Evolutionary conservation across 1,139 yeast species (phyloP), one percentile per base, ranked within the genome.

Genomic region (Insectozyma bohioensis): DNA sequence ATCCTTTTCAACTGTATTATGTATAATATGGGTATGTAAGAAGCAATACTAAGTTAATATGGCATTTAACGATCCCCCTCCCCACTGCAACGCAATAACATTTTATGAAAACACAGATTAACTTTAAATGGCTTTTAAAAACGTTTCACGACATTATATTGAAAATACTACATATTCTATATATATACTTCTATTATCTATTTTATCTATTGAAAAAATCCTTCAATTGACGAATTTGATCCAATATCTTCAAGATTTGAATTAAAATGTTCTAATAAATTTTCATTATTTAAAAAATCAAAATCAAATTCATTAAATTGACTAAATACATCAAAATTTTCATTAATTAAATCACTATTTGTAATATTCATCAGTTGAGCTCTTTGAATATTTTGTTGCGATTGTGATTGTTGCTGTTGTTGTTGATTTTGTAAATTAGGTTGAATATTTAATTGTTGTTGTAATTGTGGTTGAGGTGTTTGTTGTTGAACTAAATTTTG

Each of bases 241-340:
- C 19, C 19, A 17, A 26, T 5, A 11, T 33, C 12, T 43, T 28
- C 25, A 13, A 24, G 9, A 26, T 17, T 5, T 10, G 26, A 15
- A 16, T 35, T 34, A 28, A 40, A 41, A 27, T 38, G 44, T 23
- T 36, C 52, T 31, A 56, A 43, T 26, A 58, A 43, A 16, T 40
- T 41, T 16, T 61, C 62, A 36, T 58, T 63, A 26, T 53, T 54
- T 25, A 64, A 47, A 34, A 63, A 56, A 29, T 63, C 69, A 31
- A 64, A 54, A 38, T 63, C 63, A 36, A 63, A 53, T 16, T 43
- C 47, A 22, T 26, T 34, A 22, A 41, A 41, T 31, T 41, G 45
- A 17, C 35, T 39, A 6, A 41, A 34, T n/a, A 39, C 27, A 28
- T 41, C 46, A 13, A 41, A 35, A 19, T 31, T 28, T 12, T 31